These are phyloP conservation scores for Apiospora saccharicola DNA, from an alignment of 2,329 filamentous ascomycete species.

Conservation along the genomic window DNA sequence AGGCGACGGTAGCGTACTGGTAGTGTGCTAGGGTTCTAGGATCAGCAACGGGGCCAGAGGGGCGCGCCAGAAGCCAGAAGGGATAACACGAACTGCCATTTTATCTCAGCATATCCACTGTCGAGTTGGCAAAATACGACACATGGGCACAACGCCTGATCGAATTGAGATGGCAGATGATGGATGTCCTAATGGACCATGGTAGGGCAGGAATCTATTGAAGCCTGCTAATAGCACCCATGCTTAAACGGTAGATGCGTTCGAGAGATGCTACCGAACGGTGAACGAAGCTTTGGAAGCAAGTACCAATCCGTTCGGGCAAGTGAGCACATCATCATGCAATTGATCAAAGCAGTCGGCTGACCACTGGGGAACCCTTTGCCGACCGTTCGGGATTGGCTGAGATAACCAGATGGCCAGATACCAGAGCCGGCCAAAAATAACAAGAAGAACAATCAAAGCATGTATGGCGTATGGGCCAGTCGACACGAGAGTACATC, in stretches of 20 bases:
- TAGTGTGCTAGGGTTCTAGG: neutral
- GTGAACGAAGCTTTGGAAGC: neutral
- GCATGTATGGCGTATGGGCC: neutral
- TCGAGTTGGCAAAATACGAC: conserved; percentile 7
- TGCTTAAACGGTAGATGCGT: neutral
- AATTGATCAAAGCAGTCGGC: neutral
- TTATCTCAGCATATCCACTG: conserved; percentile 12
- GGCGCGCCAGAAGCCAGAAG: neutral
- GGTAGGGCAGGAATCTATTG: neutral
- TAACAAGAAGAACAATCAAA: neutral
- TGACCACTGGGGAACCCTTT: neutral
- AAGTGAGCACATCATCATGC: neutral
- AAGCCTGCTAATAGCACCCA: neutral
- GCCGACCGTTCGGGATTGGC: conserved; percentile 8
- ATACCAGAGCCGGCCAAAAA: neutral
- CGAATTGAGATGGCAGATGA: conserved; percentile 17
- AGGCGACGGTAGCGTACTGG: conserved; percentile 3
- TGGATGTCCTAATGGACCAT: conserved; percentile 1
- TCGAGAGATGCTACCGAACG: neutral
- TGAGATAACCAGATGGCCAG: neutral
- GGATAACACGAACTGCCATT: conserved; percentile 16
- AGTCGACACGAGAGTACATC: conserved; percentile 9
- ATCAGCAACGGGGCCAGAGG: neutral
- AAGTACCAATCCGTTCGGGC: too few species aligned
- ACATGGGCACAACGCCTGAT: neutral